Evolutionary conservation across 2,329 filamentous ascomycete genomes (phyloP).

Genomic region (Diaporthe sp.): DNA sequence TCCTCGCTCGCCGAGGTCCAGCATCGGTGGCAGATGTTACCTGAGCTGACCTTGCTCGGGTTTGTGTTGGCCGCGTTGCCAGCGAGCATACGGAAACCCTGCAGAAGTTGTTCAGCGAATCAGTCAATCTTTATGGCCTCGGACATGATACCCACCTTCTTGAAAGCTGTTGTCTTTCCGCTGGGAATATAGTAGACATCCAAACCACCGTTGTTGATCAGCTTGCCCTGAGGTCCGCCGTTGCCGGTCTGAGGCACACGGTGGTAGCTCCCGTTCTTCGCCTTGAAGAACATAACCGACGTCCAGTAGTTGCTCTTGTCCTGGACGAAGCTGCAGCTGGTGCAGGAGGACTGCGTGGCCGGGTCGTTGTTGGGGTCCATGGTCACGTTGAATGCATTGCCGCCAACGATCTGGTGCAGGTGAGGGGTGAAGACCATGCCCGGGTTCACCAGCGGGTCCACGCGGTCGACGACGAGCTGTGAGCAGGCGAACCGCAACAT

Average conservation of each 20-base stretch:
- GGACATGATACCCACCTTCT: slow-evolving; percentile 47
- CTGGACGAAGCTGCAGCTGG: slow-evolving; percentile 59
- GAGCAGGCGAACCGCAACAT: slow-evolving; percentile 64
- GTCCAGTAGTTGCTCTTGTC: slow-evolving; percentile 64
- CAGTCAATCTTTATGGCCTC: too few species aligned
- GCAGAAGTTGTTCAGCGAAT: neutral
- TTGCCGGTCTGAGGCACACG: slow-evolving; percentile 60
- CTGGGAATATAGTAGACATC: slow-evolving; percentile 61
- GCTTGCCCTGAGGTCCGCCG: slow-evolving; percentile 58
- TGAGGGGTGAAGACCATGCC: slow-evolving; percentile 60
- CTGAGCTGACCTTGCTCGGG: slow-evolving; percentile 53
- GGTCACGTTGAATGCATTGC: slow-evolving; percentile 60
- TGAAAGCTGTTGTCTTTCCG: slow-evolving; percentile 58
- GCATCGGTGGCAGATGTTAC: slow-evolving; percentile 62
- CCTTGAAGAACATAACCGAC: slow-evolving; percentile 60
- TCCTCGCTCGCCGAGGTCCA: slow-evolving; percentile 61
- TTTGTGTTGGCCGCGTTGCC: slow-evolving; percentile 59
- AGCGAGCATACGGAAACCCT: slow-evolving; percentile 63
- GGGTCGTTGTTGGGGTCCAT: slow-evolving; percentile 56
- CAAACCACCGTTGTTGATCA: slow-evolving; percentile 59
- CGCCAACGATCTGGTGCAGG: slow-evolving; percentile 62
- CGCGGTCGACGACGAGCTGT: slow-evolving; percentile 61
- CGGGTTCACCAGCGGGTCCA: slow-evolving; percentile 61
- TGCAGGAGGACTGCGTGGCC: slow-evolving; percentile 54
- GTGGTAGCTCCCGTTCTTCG: slow-evolving; percentile 58